Conservation (phyloP, 164 flowering plant species). For the Liriodendron chinense region DNA sequence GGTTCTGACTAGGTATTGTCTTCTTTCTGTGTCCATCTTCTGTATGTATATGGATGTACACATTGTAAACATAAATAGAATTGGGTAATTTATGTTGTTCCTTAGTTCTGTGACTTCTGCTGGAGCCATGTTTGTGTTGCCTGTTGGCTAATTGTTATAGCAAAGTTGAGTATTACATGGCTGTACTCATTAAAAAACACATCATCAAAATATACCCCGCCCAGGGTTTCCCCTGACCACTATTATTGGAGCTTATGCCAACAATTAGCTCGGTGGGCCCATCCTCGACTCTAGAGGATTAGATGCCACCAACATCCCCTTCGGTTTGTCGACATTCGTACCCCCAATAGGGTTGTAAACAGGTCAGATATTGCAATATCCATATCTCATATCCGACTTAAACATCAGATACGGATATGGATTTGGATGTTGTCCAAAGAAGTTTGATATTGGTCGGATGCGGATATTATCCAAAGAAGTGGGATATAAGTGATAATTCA, state of each 20-base stretch:
- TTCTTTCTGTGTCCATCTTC: neutral
- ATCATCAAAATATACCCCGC: neutral
- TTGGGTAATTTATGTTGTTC: neutral
- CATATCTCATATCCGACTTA: too few relatives aligned
- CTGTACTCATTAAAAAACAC: neutral
- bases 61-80: neutral
- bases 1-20: slow-evolving; percentile 45
- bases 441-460: too few relatives aligned
- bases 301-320: neutral
- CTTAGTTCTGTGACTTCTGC: neutral
- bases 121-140: neutral
- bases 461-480: too few relatives aligned
- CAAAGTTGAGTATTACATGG: neutral
- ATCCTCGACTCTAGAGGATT: neutral
- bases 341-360: too few relatives aligned
- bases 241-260: too few relatives aligned
- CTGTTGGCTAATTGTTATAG: neutral
- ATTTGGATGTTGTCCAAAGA: too few relatives aligned
- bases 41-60: neutral
- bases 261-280: neutral
- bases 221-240: neutral
- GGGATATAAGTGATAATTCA: too few relatives aligned
- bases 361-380: too few relatives aligned
- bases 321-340: neutral
- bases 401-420: too few relatives aligned